Conservation (phyloP, 495 filamentous ascomycete genomes). For the Penicillium lagena region DNA sequence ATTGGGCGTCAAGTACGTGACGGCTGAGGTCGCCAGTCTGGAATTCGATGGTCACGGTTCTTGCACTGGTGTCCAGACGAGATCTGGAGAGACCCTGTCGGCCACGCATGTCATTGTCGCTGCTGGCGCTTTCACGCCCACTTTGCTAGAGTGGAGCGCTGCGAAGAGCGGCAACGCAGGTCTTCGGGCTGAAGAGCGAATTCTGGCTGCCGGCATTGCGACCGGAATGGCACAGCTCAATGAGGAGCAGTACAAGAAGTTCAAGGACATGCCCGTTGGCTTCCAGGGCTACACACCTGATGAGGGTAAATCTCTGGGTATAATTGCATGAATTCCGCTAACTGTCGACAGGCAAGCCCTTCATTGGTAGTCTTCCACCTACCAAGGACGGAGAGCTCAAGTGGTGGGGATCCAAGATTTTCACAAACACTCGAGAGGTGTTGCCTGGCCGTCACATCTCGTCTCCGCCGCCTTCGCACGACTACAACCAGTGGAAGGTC, state of each 20-base stretch:
- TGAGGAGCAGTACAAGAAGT: slow-evolving; percentile 21
- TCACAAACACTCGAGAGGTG: slow-evolving; percentile 42
- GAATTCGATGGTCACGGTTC: slow-evolving; percentile 31
- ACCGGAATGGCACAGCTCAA: slow-evolving; percentile 36
- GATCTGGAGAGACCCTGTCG: slow-evolving; percentile 27
- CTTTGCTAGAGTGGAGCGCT: slow-evolving; percentile 50
- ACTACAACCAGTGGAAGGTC: slow-evolving; percentile 44
- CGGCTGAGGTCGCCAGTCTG: slow-evolving; percentile 37
- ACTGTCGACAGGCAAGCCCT: slow-evolving; percentile 20
- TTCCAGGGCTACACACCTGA: slow-evolving; percentile 29
- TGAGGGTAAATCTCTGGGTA: slow-evolving; percentile 13
- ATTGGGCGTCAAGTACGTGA: slow-evolving; percentile 47
- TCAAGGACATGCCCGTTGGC: slow-evolving; percentile 28
- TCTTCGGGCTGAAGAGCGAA: slow-evolving; percentile 44
- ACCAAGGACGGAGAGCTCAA: slow-evolving; percentile 40
- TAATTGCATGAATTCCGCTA: slow-evolving; percentile 2
- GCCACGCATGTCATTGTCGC: slow-evolving; percentile 46
- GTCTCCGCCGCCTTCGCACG: slow-evolving; percentile 34
- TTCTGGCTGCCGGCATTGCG: slow-evolving; percentile 50
- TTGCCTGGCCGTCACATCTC: slow-evolving; percentile 38
- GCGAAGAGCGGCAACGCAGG: slow-evolving; percentile 29
- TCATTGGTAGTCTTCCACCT: slow-evolving; percentile 24
- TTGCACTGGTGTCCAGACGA: slow-evolving; percentile 43
- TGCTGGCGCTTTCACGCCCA: slow-evolving; percentile 54
- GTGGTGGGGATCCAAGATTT: slow-evolving; percentile 46